These are phyloP conservation scores for Rutidosis leptorrhynchoides DNA, from an alignment of 129 eudicot species.

Conservation along the genomic window DNA sequence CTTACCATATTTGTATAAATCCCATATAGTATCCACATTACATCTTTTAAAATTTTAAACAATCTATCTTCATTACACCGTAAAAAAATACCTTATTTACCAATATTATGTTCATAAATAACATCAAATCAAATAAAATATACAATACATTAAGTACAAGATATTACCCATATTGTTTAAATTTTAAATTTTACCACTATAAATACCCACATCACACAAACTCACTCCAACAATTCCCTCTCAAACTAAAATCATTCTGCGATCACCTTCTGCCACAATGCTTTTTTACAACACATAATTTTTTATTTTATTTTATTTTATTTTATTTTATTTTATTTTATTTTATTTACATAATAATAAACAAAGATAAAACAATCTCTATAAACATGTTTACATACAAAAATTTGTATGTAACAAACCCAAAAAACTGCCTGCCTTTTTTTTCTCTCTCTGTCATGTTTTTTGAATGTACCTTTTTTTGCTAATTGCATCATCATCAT, in stretches of 20 bases:
- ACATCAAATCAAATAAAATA: not conserved
- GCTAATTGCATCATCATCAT: conserved; percentile 28
- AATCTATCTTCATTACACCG: not conserved
- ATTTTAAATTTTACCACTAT: not conserved
- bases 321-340: too few relatives aligned
- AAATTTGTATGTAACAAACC: not conserved
- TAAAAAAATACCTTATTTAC: not conserved
- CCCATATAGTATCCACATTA: not conserved
- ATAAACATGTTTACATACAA: not conserved
- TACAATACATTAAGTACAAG: too few relatives aligned
- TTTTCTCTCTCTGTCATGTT: conserved; percentile 19
- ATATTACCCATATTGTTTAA: too few relatives aligned
- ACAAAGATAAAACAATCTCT: not conserved
- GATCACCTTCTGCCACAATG: not conserved
- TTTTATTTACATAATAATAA: too few relatives aligned
- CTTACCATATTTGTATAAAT: not conserved
- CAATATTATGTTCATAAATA: not conserved
- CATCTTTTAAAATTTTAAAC: too few relatives aligned
- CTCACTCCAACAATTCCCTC: not conserved
- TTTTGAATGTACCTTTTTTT: conserved; percentile 27
- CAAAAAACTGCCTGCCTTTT: conserved; percentile 7
- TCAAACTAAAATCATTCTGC: not conserved
- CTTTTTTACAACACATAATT: not conserved
- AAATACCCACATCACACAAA: not conserved
- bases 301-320: too few relatives aligned